Conservation (phyloP, 371 early-diverging fungal species). For the Coemansia sp. region DNA sequence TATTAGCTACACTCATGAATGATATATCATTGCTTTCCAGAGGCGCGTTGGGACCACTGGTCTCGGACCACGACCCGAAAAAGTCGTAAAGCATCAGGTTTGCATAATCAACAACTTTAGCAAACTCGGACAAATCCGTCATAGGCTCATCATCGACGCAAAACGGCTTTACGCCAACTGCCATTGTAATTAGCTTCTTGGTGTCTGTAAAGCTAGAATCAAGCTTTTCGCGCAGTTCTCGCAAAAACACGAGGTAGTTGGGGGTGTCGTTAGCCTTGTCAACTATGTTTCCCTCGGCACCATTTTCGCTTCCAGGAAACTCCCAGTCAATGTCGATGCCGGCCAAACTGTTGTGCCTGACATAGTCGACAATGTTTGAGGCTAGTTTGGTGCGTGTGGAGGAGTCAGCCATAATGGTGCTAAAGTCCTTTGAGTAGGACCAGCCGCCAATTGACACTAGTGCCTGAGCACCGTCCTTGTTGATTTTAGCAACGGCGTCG, state of each 20-base stretch:
- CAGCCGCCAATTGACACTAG: slow-evolving; percentile 57
- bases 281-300: slow-evolving; percentile 64
- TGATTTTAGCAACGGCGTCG: slow-evolving; percentile 29
- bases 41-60: slow-evolving; percentile 69
- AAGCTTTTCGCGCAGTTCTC: slow-evolving; percentile 61
- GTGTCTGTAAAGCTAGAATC: slow-evolving; percentile 57
- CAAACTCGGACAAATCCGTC: slow-evolving; percentile 61
- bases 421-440: slow-evolving; percentile 40
- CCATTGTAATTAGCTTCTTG: slow-evolving; percentile 69
- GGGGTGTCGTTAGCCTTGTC: slow-evolving; percentile 59
- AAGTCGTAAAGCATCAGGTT: slow-evolving; percentile 67
- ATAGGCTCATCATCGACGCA: slow-evolving; percentile 54
- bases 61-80: slow-evolving; percentile 62
- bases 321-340: slow-evolving; percentile 69
- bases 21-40: slow-evolving; percentile 55
- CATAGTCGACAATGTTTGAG: slow-evolving; percentile 57
- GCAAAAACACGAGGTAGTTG: slow-evolving; percentile 62
- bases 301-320: slow-evolving; percentile 68
- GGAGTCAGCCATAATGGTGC: slow-evolving; percentile 56
- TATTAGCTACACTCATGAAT: slow-evolving; percentile 14
- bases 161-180: slow-evolving; percentile 67
- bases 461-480: slow-evolving; percentile 55
- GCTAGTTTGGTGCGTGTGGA: slow-evolving; percentile 57
- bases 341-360: slow-evolving; percentile 46
- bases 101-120: slow-evolving; percentile 65